A percentile compares a stretch with the other conserved stretches of the same genome.
These are phyloP conservation scores for Cyanodermella asteris DNA, from an alignment of 2,329 filamentous ascomycete genomes.

Conservation along the genomic window DNA sequence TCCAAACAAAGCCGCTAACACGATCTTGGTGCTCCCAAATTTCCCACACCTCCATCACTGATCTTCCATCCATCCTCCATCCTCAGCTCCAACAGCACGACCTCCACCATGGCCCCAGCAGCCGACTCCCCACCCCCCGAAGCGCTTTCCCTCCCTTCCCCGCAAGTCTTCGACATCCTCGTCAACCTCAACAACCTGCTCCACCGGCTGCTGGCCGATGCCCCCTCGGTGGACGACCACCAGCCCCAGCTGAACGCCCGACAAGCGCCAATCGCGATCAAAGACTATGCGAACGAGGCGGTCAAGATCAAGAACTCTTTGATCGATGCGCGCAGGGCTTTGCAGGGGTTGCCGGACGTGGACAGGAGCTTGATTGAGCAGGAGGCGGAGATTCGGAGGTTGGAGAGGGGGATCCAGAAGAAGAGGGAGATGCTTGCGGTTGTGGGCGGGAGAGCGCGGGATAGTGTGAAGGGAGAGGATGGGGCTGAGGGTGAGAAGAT, in stretches of 20 bases:
- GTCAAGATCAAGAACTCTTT: conserved; percentile 66
- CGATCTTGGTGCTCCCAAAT: neutral
- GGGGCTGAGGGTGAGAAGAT: conserved; percentile 1
- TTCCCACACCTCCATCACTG: conserved; percentile 6
- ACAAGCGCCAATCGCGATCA: conserved; percentile 30
- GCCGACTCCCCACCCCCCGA: conserved; percentile 10
- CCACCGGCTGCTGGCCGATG: conserved; percentile 40
- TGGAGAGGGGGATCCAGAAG: conserved; percentile 18
- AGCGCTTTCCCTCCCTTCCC: conserved; percentile 39
- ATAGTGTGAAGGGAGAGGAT: conserved; percentile 2
- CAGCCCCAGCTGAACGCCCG: conserved; percentile 11
- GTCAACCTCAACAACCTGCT: conserved; percentile 63
- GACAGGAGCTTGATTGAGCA: conserved; percentile 22
- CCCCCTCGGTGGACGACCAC: conserved; percentile 20
- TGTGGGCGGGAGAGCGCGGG: conserved; percentile 14
- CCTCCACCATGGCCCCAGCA: conserved; percentile 21
- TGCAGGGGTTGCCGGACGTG: conserved; percentile 22
- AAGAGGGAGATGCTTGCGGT: conserved; percentile 19
- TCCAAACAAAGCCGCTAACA: neutral
- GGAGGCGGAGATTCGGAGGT: conserved; percentile 19
- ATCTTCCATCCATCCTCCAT: conserved; percentile 12
- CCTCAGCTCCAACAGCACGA: conserved; percentile 21
- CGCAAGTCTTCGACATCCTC: conserved; percentile 67
- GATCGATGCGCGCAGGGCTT: conserved; percentile 43
- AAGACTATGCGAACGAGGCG: conserved; percentile 60